Percentiles rank a stretch among this genome's conserved stretches.
Conservation (phyloP, 164 flowering plant genomes). For the Vitis cinerea region DNA sequence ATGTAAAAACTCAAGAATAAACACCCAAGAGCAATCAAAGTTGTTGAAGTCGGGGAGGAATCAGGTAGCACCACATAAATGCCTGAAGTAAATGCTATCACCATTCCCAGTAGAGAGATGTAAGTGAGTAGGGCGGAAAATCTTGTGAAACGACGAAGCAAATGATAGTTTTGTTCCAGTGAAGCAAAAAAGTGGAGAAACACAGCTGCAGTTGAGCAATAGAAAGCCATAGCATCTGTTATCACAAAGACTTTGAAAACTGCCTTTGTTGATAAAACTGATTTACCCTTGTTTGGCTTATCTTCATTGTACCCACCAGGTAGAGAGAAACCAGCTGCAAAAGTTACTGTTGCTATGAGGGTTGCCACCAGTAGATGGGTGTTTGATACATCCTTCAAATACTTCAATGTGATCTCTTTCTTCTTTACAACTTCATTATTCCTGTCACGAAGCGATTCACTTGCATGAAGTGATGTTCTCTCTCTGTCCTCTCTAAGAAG, state of each 20-base stretch:
- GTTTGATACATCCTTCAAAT: neutral
- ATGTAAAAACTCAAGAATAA: too few species aligned
- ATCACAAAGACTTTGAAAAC: constrained; percentile 23
- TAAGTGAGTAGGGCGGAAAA: neutral
- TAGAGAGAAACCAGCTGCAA: constrained; percentile 23
- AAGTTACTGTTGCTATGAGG: constrained; percentile 30
- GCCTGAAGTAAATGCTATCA: constrained; percentile 1
- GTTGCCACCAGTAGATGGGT: constrained; percentile 21
- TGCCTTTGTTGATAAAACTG: constrained; percentile 7
- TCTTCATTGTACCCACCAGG: constrained; percentile 25
- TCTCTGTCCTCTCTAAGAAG: too few species aligned
- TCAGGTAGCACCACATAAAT: neutral
- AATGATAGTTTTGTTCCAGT: neutral
- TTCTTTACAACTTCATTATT: neutral
- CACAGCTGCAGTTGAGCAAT: constrained; percentile 10
- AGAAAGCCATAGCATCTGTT: constrained; percentile 9
- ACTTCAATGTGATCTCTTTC: neutral
- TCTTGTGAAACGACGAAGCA: neutral
- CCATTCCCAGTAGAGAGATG: neutral
- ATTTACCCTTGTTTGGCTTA: constrained; percentile 7
- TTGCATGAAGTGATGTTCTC: too few species aligned
- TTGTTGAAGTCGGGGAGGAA: neutral
- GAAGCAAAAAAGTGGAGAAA: constrained; percentile 13
- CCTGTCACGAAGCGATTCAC: too few species aligned
- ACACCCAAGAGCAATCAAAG: neutral